Evolutionary conservation across 192 early-diverging fungal species (phyloP), one percentile per base, ranked within the genome.

Genomic region (Coemansia sp.): DNA sequence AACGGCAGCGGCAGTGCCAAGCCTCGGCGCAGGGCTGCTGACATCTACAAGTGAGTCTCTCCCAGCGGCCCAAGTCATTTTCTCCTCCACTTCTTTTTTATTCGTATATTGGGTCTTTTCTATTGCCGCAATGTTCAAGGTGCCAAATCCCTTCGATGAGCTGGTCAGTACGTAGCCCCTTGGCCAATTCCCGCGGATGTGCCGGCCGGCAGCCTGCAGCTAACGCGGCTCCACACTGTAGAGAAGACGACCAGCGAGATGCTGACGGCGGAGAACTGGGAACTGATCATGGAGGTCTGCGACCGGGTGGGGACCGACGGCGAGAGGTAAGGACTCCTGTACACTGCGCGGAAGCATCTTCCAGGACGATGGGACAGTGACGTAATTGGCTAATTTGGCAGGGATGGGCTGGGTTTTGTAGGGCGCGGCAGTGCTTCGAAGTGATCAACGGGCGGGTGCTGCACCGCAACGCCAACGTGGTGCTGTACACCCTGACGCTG

Each of bases 201-300:
- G n/a, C n/a, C n/a, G n/a, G n/a, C n/a, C n/a, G n/a, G n/a, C n/a
- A n/a, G n/a, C n/a, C n/a, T n/a, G n/a, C n/a, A n/a, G n/a, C n/a
- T n/a, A n/a, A n/a, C n/a, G n/a, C n/a, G n/a, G n/a, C n/a, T n/a
- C 9, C 4, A 29, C 4, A 9, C 21, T 38, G 31, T 76, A 82
- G 82, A 61, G 51, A 78, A 85, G 64, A 94, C 96, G 11, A 99
- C 96, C 6, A 85, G 82, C 71, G 93, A 97, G 63, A 89, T 78
- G 38, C 82, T 95, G 52, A 89, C 92, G 10, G 76, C 82, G 30
- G 96, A 99, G 72, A 88, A 99, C 77, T 99, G 94, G 94, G 80
- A 81, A 40, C 69, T 85, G 38, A 87, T 89, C 40, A 74, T 85
- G 40, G 74, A 70, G 47, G 80, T 92, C 19, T 84, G 82, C 49